These are phyloP conservation scores for Pseudoturritis turrita DNA, from an alignment of 345 rosid species.

Conservation along the genomic window DNA sequence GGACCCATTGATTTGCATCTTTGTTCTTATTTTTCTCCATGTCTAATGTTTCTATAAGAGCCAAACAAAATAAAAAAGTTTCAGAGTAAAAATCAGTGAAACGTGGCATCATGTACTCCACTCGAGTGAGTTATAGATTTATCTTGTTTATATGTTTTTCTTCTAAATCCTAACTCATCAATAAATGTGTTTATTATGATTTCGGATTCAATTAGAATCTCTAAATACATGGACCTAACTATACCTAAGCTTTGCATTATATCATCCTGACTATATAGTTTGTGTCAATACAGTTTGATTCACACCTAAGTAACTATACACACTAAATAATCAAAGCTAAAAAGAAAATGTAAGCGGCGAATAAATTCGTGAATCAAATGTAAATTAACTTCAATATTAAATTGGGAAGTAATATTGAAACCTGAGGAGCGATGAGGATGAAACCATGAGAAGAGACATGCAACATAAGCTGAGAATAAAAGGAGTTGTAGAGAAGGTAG, in stretches of 20 bases:
- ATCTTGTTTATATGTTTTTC: neutral
- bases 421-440: constrained; percentile 90
- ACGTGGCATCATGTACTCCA: constrained; percentile 26
- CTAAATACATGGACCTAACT: neutral
- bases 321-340: neutral
- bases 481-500: constrained; percentile 67
- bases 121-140: neutral
- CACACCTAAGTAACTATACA: neutral
- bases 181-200: neutral
- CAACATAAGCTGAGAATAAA: constrained; percentile 82
- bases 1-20: constrained; percentile 20
- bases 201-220: neutral
- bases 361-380: neutral
- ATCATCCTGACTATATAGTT: neutral
- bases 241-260: neutral
- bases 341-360: neutral
- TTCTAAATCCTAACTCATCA: neutral
- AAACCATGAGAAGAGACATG: constrained; percentile 94
- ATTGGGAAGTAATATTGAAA: neutral
- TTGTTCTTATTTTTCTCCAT: constrained; percentile 16
- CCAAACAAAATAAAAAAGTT: neutral
- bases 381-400: neutral
- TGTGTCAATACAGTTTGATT: neutral
- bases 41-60: constrained; percentile 8
- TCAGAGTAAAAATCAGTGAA: neutral